phyloP scores from a whole-genome alignment of 2,329 filamentous ascomycete species.

The Fusarium citri region DNA sequence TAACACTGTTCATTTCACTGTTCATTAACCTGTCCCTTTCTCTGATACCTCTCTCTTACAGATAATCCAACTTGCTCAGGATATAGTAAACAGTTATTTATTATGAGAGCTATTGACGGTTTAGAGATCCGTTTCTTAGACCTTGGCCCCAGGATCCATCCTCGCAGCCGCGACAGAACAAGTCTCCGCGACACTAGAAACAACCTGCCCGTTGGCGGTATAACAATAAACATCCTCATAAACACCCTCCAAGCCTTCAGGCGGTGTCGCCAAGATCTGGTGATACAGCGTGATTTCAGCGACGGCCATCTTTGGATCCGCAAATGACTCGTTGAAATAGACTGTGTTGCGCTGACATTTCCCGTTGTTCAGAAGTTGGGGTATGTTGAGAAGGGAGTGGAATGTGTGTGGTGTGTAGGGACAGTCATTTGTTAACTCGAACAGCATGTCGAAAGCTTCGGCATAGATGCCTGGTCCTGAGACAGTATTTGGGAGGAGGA shows the following conservation, averaged over 20 bases:
- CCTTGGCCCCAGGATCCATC: slow-evolving; percentile 11
- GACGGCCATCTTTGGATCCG: slow-evolving; percentile 11
- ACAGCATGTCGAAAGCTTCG: slow-evolving; percentile 11
- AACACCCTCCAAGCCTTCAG: not conserved
- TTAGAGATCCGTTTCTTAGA: not conserved
- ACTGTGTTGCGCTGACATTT: slow-evolving; percentile 24
- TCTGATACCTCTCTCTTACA: no score
- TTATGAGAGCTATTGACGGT: no score
- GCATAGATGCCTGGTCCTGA: slow-evolving; percentile 21
- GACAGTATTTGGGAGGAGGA: slow-evolving; percentile 11
- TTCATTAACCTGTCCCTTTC: no score
- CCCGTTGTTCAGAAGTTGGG: slow-evolving; percentile 12
- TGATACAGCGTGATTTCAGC: slow-evolving; percentile 17
- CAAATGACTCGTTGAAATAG: slow-evolving; percentile 16
- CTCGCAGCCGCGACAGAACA: slow-evolving; percentile 9
- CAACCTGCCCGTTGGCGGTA: slow-evolving; percentile 5
- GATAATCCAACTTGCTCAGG: no score
- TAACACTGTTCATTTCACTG: no score
- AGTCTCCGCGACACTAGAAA: slow-evolving; percentile 8
- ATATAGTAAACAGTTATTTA: not conserved
- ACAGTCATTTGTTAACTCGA: not conserved
- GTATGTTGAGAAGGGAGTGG: slow-evolving; percentile 11
- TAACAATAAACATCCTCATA: slow-evolving; percentile 22
- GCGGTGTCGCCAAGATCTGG: slow-evolving; percentile 8
- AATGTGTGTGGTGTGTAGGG: slow-evolving; percentile 17